Evolutionary conservation across 163 green algal genomes (phyloP).

Genomic region (Botryococcus braunii): DNA sequence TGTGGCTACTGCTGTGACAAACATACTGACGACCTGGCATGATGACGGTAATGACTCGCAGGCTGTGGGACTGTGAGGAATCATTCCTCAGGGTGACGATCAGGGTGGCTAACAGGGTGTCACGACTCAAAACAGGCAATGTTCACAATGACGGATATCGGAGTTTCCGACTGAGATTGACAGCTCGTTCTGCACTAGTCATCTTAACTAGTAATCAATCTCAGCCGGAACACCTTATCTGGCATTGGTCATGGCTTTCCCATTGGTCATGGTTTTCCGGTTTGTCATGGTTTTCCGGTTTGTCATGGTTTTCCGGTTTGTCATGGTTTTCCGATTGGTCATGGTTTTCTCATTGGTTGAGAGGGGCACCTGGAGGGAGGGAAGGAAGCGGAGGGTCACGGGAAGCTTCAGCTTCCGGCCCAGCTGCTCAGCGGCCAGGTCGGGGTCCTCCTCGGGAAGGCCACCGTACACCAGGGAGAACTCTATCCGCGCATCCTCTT

Average conservation of each 20-base stretch:
- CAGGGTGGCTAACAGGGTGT: too few relatives aligned
- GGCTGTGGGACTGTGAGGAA: too few relatives aligned
- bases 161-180: too few relatives aligned
- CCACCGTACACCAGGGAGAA: slow-evolving; percentile 21
- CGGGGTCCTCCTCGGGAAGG: background rate
- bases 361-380: slow-evolving; percentile 28
- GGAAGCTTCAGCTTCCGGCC: slow-evolving; percentile 22
- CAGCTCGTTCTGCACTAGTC: too few relatives aligned
- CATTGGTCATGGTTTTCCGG: background rate
- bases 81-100: too few relatives aligned
- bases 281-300: background rate
- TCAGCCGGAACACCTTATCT: background rate
- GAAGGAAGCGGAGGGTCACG: slow-evolving; percentile 23
- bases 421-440: slow-evolving; percentile 3
- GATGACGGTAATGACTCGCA: too few relatives aligned
- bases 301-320: background rate
- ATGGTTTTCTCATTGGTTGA: background rate
- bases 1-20: too few relatives aligned
- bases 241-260: background rate
- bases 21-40: too few relatives aligned
- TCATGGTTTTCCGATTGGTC: background rate
- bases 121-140: too few relatives aligned
- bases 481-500: slow-evolving; percentile 13
- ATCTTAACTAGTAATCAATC: background rate
- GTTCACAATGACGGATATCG: too few relatives aligned